Evolutionary conservation across 1,284 basidiomycete species (phyloP), one percentile per base, ranked within the genome.

Genomic region (Pseudozyma sp.): DNA sequence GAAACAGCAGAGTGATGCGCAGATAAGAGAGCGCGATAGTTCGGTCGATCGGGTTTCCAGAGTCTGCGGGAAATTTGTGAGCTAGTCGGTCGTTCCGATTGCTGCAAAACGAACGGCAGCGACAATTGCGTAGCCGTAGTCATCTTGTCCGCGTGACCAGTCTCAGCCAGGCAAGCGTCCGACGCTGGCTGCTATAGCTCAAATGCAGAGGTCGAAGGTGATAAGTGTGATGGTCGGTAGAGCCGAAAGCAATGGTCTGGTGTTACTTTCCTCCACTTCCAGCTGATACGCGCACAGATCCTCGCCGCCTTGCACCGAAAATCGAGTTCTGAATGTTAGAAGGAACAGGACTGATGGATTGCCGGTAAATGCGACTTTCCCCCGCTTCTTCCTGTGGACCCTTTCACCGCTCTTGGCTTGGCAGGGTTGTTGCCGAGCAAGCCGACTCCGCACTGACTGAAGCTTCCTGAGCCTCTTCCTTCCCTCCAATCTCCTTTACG

Each of bases 41-140:
- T 70, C 25, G 68, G 68, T 12, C 68, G 62, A 16, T 70, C 62
- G 14, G 62, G 58, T 38, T 61, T 70, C 53, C 53, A 70, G 12
- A 47, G 58, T 44, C 62, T 49, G 14, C 59, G 58, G 39, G 34
- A 13, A 7, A 47, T 40, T 13, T 47, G 51, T 40, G 53, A 54
- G 14, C 60, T 31, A 6, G 60, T 13, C 1, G 54, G 25, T 11
- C 12, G 36, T 1, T 54, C 25, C 6, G 44, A 45, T 42, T 70
- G 68, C n/a, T 57, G 54, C 12, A 70, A 48, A 13, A 70, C 54
- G 40, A 70, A 61, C 21, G 62, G 68, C 42, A 70, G 43, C 16
- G 68, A 60, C 36, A 70, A 18, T 13, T 61, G 62, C 43, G 68
- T 65, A 21, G 58, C 58, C 25, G 68, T 70, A 14, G 62, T 60